These are phyloP conservation scores for Chaetomium sp. DNA, from an alignment of 2,329 filamentous ascomycete species.

Conservation along the genomic window DNA sequence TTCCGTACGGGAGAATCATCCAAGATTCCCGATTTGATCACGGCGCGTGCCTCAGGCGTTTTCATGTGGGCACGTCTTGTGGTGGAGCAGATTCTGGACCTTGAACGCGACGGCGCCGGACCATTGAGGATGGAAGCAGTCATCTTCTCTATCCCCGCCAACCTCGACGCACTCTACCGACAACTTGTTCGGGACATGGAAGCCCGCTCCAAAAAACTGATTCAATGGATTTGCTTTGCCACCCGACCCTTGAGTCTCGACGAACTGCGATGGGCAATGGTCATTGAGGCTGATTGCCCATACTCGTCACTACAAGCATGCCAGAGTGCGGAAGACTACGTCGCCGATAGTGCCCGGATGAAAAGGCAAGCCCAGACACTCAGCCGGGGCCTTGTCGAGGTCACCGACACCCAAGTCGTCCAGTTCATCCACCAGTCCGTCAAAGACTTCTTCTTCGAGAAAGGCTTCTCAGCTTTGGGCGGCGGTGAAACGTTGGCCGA, in stretches of 20 bases:
- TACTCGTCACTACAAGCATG: slow-evolving; percentile 33
- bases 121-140: slow-evolving; percentile 31
- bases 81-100: slow-evolving; percentile 26
- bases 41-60: slow-evolving; percentile 33
- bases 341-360: slow-evolving; percentile 25
- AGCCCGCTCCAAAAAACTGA: slow-evolving; percentile 33
- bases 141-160: slow-evolving; percentile 32
- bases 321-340: slow-evolving; percentile 28
- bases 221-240: slow-evolving; percentile 42
- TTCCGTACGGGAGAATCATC: slow-evolving; percentile 6
- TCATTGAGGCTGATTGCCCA: slow-evolving; percentile 32
- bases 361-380: slow-evolving; percentile 32
- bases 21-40: slow-evolving; percentile 32
- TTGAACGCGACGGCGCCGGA: slow-evolving; percentile 23
- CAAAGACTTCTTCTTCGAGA: slow-evolving; percentile 40
- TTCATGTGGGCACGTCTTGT: slow-evolving; percentile 45
- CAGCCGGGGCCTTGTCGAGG: slow-evolving; percentile 39
- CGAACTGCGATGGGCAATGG: slow-evolving; percentile 41
- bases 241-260: slow-evolving; percentile 32
- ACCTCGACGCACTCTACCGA: slow-evolving; percentile 36
- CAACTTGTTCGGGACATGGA: slow-evolving; percentile 33
- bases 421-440: slow-evolving; percentile 44
- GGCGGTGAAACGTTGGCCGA: slow-evolving; percentile 14
- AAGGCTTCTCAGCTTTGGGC: slow-evolving; percentile 31
- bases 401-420: slow-evolving; percentile 27